phyloP scores from a whole-genome alignment of 2,329 filamentous ascomycete genomes.

The Ceratocystis albifundus region DNA sequence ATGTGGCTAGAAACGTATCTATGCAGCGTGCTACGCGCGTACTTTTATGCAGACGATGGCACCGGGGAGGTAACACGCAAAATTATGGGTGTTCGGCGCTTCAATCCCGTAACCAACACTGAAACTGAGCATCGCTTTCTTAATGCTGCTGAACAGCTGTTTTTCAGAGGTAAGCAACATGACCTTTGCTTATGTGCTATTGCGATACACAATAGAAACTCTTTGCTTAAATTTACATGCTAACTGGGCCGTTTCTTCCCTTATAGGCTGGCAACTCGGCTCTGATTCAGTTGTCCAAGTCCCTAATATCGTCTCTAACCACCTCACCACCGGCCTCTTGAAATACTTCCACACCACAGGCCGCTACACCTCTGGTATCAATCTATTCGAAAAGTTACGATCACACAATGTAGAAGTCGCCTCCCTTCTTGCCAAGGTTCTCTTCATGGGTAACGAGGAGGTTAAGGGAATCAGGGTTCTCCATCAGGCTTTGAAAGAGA shows the following conservation, averaged over 20 bases:
- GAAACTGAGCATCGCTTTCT: constrained; percentile 95
- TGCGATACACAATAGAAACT: neutral
- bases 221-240: neutral
- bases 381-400: constrained; percentile 91
- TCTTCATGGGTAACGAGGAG: constrained; percentile 92
- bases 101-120: constrained; percentile 97
- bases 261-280: constrained; percentile 76
- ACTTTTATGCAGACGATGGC: constrained; percentile 92
- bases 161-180: constrained; percentile 65
- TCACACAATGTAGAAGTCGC: constrained; percentile 87
- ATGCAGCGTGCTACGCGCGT: constrained; percentile 85
- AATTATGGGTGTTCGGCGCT: constrained; percentile 90
- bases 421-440: constrained; percentile 77
- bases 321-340: constrained; percentile 83
- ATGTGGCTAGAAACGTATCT: constrained; percentile 97
- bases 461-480: constrained; percentile 86
- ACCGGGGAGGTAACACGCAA: constrained; percentile 90
- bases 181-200: neutral
- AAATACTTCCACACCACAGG: constrained; percentile 94
- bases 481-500: constrained; percentile 76
- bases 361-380: constrained; percentile 87
- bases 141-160: constrained; percentile 84
- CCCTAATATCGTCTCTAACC: constrained; percentile 91
- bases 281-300: constrained; percentile 97
- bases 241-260: constrained; percentile 22